Evolutionary conservation across 495 filamentous ascomycete genomes (phyloP).

Genomic region (Penicillium desertorum): DNA sequence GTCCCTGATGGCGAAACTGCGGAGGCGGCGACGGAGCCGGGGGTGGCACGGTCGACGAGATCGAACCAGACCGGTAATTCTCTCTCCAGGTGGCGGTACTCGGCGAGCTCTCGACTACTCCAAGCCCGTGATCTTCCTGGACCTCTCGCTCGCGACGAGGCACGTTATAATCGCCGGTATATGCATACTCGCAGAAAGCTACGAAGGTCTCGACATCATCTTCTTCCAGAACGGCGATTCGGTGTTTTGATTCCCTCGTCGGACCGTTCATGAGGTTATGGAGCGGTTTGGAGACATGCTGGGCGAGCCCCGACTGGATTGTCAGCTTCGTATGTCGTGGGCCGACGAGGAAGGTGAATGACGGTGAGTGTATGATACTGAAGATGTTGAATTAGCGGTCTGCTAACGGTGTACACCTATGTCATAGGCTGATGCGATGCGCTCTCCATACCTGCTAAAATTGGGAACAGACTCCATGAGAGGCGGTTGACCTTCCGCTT

Average conservation of each 20-base stretch:
- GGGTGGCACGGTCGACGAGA: constrained; percentile 25
- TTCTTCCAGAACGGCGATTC: constrained; percentile 45
- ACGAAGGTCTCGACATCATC: constrained; percentile 50
- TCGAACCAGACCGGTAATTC: constrained; percentile 25
- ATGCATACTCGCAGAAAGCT: constrained; percentile 51
- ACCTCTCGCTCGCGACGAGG: constrained; percentile 19
- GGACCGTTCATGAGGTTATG: constrained; percentile 47
- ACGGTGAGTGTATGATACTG: constrained; percentile 45
- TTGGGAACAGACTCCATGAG: constrained; percentile 36
- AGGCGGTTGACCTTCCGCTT: constrained; percentile 6
- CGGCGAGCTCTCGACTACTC: constrained; percentile 10
- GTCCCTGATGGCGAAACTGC: constrained; percentile 9
- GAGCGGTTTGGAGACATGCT: constrained; percentile 49
- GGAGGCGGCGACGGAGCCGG: constrained; percentile 31
- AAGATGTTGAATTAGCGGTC: constrained; percentile 4
- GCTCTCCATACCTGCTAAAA: constrained; percentile 35
- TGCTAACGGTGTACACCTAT: background rate
- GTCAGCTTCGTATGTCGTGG: constrained; percentile 44
- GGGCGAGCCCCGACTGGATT: constrained; percentile 49
- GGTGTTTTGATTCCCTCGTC: constrained; percentile 46
- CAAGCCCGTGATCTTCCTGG: constrained; percentile 14
- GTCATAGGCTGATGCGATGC: background rate
- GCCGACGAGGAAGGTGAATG: constrained; percentile 53
- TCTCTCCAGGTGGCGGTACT: constrained; percentile 22
- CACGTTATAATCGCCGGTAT: constrained; percentile 48